phyloP scores from a whole-genome alignment of 2,329 filamentous ascomycete species.

The Metarhizium brunneum region DNA sequence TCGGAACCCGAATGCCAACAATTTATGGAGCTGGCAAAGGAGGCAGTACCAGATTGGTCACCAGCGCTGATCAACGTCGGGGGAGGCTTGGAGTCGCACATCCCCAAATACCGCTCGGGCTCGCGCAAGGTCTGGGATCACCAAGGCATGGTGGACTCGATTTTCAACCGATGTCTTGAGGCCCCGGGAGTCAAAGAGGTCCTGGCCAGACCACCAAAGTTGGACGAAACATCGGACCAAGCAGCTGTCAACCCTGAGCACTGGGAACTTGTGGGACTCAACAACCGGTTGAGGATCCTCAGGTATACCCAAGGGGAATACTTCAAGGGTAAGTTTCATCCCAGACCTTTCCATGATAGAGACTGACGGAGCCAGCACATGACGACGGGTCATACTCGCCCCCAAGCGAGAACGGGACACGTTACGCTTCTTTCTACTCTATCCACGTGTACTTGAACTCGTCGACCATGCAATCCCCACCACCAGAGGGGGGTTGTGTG shows the following conservation, averaged over 20 bases:
- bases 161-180: constrained; percentile 50
- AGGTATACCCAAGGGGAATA: constrained; percentile 64
- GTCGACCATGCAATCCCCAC: constrained; percentile 12
- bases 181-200: constrained; percentile 31
- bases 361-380: constrained; percentile 40
- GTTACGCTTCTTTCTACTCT: constrained; percentile 39
- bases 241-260: constrained; percentile 12
- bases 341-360: background rate
- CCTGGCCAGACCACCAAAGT: constrained; percentile 14
- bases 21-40: constrained; percentile 42
- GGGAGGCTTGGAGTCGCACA: constrained; percentile 44
- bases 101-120: constrained; percentile 46
- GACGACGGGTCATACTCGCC: constrained; percentile 57
- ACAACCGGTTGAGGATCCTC: constrained; percentile 67
- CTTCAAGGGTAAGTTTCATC: constrained; percentile 41
- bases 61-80: constrained; percentile 62
- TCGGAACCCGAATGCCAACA: constrained; percentile 46
- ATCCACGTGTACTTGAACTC: constrained; percentile 40
- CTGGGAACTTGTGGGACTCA: constrained; percentile 45
- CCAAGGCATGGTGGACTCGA: constrained; percentile 47
- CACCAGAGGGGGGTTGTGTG: constrained; percentile 20
- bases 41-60: constrained; percentile 43
- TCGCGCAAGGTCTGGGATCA: constrained; percentile 72
- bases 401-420: constrained; percentile 31
- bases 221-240: no score